phyloP scores from a whole-genome alignment of 164 flowering plant genomes.

The Vitis cinerea region DNA sequence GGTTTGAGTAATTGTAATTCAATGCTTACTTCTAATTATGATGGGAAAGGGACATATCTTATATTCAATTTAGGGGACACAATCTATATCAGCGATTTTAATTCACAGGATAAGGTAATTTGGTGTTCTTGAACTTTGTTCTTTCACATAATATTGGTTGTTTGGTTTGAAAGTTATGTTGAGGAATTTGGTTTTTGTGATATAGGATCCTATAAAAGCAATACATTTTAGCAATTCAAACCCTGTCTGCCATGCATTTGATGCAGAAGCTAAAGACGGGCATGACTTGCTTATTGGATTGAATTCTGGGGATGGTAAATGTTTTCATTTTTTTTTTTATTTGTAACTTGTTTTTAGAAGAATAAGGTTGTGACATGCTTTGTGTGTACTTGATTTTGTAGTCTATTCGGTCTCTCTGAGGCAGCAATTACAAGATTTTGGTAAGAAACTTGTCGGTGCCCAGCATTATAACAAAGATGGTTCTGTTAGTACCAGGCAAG shows the following conservation, averaged over 20 bases:
- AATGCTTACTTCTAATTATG: slow-evolving; percentile 55
- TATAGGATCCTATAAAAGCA: slow-evolving; percentile 93
- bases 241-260: slow-evolving; percentile 94
- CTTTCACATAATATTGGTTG: background rate
- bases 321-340: slow-evolving; percentile 1
- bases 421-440: slow-evolving; percentile 91
- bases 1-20: slow-evolving; percentile 47
- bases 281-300: slow-evolving; percentile 95
- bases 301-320: slow-evolving; percentile 89
- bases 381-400: slow-evolving; percentile 24
- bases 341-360: background rate
- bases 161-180: background rate
- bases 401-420: slow-evolving; percentile 89
- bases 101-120: slow-evolving; percentile 90
- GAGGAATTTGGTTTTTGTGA: background rate
- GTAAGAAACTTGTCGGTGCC: slow-evolving; percentile 93
- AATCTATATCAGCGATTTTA: slow-evolving; percentile 74
- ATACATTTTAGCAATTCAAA: slow-evolving; percentile 86
- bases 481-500: slow-evolving; percentile 79
- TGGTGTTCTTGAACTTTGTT: background rate
- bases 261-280: slow-evolving; percentile 88
- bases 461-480: slow-evolving; percentile 98
- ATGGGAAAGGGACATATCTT: slow-evolving; percentile 88
- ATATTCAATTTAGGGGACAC: slow-evolving; percentile 92
- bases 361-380: slow-evolving; percentile 7